phyloP scores from a whole-genome alignment of 176 grass and related monocot genomes.

The Avena sativa region DNA sequence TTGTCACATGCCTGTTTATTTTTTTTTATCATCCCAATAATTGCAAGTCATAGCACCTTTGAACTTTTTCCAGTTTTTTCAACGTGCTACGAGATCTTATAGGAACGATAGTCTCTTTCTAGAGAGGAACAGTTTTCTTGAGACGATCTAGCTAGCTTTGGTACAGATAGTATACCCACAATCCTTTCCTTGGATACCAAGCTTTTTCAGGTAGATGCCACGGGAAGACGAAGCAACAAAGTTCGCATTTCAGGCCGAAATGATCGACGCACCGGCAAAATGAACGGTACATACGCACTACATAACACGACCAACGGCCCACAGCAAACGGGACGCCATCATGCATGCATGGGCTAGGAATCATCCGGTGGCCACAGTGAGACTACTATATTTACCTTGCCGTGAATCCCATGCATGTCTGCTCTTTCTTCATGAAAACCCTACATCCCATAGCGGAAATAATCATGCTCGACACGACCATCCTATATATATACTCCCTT shows the following conservation, averaged over 20 bases:
- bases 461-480: neutral
- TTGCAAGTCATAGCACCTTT: constrained; percentile 25
- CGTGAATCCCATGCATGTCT: constrained; percentile 30
- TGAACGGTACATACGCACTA: neutral
- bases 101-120: no score
- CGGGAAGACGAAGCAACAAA: neutral
- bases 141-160: no score
- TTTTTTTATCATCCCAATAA: neutral
- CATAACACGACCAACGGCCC: neutral
- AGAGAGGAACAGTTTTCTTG: no score
- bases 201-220: neutral
- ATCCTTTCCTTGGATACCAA: no score
- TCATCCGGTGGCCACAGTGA: neutral
- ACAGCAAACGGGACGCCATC: neutral
- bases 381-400: neutral
- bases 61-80: neutral
- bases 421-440: neutral
- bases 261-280: neutral
- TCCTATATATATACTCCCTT: no score
- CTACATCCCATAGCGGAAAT: neutral
- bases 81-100: no score
- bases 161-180: no score
- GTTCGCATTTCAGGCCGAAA: neutral
- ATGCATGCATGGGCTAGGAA: neutral
- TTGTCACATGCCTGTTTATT: neutral